Evolutionary conservation across 164 flowering plant species (phyloP), one percentile per base, ranked within the genome.

Genomic region (Buxus sempervirens): DNA sequence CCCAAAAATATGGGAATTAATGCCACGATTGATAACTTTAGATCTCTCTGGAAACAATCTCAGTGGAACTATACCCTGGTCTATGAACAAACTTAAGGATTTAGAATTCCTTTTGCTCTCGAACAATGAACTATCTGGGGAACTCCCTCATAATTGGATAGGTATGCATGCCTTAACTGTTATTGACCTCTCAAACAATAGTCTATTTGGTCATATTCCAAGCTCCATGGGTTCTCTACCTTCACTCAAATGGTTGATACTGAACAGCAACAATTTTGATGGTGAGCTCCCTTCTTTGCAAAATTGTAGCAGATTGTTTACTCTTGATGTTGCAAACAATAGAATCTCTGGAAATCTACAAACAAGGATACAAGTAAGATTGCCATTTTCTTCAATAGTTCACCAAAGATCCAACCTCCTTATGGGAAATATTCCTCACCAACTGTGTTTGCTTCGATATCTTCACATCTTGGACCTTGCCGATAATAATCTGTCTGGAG

Each of bases 131-230:
- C 21, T 79, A 0, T 79, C 77, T 0, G 81, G 81, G 5, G 32
- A 62, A 1, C 27, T 79, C 53, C 80, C 80, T 4, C 1, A 62
- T 2, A 64, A 64, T 67, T 76, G 82, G 78, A 20, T 19, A 8
- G 26, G 62, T 16, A 23, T 26, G 16, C 13, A 6, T 0, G 4
- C 4, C 0, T 54, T 83, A 3, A 4, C 3, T 3, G n/a, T 8
- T 28, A 22, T 18, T 23, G 79, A 0, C 66, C 68, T 65, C 22
- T 84, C 64, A 16, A 58, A 62, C n/a, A 83, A 83, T 41, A 57
- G 54, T 32, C 21, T 83, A 19, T 59, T 68, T 3, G 84, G 85
- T 10, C 42, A 22, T 0, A 77, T 85, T 58, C 84, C 86, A 15
- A 36, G 26, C 2, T 79, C 74, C 0, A 19, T 78, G 10, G 73